Base-by-base conservation (phyloP, 805 yeast genomes). In the Starmerella potacharoeniae region DNA sequence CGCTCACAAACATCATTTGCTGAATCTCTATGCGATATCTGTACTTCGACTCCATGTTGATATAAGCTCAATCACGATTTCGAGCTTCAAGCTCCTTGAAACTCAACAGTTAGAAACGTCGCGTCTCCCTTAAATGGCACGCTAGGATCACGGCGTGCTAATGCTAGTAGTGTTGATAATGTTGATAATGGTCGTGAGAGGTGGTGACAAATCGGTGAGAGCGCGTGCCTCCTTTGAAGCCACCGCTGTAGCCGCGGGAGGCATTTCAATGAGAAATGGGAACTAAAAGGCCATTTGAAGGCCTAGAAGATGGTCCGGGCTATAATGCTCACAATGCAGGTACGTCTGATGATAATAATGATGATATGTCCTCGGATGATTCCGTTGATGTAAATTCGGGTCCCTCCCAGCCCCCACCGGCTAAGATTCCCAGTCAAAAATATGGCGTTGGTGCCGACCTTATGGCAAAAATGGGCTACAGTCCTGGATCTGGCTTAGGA, bases 1-100 rank as follows among this genome's bases (percentile, higher is more conserved):
- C 98, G 54, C 84, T 78, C 54, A 93, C 98, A 74, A 93, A 93
- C 98, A 93, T 93, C 98, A 93, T 93, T 73, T 72, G 93, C 70
- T 93, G 98, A 64, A 93, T 93, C 72, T 93, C 98, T 40, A 86
- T 79, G 55, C 95, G 75, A 69, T 91, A 93, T 66, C 83, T 82
- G 72, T 86, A 82, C 28, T 62, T 59, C n/a, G 55, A 52, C 41
- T 59, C 62, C 62, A 59, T 59, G 13, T 28, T 42, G 14, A 14
- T 16, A 13, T 36, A 3, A 22, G 22, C 22, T 22, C 22, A 22
- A 22, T 22, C 22, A 22, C 22, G 22, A 22, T 22, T 3, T 22
- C 22, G 22, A 3, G 22, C 22, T 22, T 22, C 22, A 2, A 22
- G 2, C 22, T 22, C 22, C 3, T 22, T 22, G 22, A 22, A 22